Percentiles rank a stretch among this genome's conserved stretches.
phyloP scores from a whole-genome alignment of 768 basidiomycete species.

The Lentinula lateritia region DNA sequence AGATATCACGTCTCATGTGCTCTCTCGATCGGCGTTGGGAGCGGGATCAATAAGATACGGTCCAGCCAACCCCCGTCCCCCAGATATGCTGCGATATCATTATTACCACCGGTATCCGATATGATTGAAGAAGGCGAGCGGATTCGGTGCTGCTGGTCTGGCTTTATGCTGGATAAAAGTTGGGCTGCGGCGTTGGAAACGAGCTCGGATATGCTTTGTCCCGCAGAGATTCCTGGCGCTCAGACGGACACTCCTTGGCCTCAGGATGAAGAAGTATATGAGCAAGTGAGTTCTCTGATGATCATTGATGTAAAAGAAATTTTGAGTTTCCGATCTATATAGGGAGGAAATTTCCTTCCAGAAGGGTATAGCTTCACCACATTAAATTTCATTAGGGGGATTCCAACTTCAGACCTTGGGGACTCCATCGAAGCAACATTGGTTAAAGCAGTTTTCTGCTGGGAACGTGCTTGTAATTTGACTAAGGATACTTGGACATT shows the following conservation, averaged over 20 bases:
- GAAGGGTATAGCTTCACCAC: not conserved
- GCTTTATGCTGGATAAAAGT: constrained; percentile 27
- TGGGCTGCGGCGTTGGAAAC: constrained; percentile 21
- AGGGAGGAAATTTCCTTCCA: not conserved
- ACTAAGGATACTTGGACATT: not conserved
- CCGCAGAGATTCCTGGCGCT: constrained; percentile 12
- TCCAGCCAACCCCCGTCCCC: constrained; percentile 1
- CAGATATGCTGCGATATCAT: not conserved
- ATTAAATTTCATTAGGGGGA: not conserved
- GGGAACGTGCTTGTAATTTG: not conserved
- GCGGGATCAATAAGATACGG: constrained; percentile 20
- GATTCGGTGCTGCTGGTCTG: constrained; percentile 22
- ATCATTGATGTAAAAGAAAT: not conserved
- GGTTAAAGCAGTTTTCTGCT: not conserved
- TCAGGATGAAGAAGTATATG: not conserved
- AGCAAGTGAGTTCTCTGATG: not conserved
- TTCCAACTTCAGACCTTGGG: not conserved
- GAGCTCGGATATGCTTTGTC: constrained; percentile 18
- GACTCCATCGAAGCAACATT: not conserved
- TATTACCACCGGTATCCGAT: constrained; percentile 19
- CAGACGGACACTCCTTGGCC: constrained; percentile 36
- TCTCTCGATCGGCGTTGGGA: constrained; percentile 20
- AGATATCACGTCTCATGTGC: constrained; percentile 34
- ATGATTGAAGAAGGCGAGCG: constrained; percentile 18
- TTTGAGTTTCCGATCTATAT: not conserved